Conservation (phyloP, 306 rosid genomes). For the Glycine tomentella region DNA sequence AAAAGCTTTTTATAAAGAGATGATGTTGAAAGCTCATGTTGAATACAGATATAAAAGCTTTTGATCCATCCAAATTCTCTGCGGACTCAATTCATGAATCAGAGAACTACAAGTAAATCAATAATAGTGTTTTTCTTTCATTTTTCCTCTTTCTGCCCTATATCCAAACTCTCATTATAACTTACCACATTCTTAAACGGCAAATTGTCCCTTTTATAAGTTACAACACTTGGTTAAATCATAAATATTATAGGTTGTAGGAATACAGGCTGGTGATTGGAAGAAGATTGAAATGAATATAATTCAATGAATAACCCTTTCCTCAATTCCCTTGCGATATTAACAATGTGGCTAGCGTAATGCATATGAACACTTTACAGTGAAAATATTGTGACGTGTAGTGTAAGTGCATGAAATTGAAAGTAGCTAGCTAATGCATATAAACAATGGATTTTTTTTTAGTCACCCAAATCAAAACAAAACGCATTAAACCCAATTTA, state of each 20-base stretch:
- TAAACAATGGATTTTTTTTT: slow-evolving; percentile 3
- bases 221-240: slow-evolving; percentile 55
- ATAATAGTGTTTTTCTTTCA: background rate
- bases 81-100: slow-evolving; percentile 63
- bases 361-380: background rate
- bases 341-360: background rate
- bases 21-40: too few species aligned
- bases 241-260: background rate
- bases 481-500: background rate
- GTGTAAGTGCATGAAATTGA: background rate
- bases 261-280: background rate
- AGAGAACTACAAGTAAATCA: slow-evolving; percentile 53
- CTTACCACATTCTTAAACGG: slow-evolving; percentile 53
- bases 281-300: background rate
- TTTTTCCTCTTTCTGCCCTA: slow-evolving; percentile 70
- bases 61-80: slow-evolving; percentile 32
- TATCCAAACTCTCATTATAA: slow-evolving; percentile 53
- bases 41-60: slow-evolving; percentile 39
- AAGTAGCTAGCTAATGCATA: background rate
- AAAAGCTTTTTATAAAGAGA: too few species aligned
- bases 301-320: background rate
- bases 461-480: background rate
- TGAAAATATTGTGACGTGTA: background rate
- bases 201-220: slow-evolving; percentile 38
- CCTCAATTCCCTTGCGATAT: background rate